Evolutionary conservation across 106 monocot genomes (phyloP).

Genomic region (Ottelia alismoides): DNA sequence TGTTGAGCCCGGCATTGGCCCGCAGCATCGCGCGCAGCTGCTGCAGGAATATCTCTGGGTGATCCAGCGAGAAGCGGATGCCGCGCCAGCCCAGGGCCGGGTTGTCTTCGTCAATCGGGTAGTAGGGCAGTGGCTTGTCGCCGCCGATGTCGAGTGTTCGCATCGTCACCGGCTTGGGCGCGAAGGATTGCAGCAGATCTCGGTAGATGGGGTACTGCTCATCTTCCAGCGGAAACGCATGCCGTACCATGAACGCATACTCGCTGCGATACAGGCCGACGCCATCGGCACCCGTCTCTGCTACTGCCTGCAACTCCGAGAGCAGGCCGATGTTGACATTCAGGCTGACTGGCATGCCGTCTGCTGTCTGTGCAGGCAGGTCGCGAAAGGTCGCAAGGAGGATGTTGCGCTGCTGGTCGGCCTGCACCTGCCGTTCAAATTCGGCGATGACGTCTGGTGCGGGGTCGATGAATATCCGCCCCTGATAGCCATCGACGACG

Average conservation of each 20-base stretch:
- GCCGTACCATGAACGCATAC: background rate
- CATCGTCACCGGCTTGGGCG: background rate
- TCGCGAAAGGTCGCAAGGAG: background rate
- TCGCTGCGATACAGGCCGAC: background rate
- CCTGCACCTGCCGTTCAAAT: background rate
- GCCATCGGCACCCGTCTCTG: too few species aligned
- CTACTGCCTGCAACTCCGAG: background rate
- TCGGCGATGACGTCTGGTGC: background rate
- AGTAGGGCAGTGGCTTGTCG: background rate
- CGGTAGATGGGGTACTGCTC: background rate
- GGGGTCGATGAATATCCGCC: background rate
- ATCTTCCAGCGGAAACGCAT: background rate
- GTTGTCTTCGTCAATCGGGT: too few species aligned
- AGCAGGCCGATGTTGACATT: background rate
- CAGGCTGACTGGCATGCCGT: background rate
- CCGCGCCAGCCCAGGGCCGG: too few species aligned
- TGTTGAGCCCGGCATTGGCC: too few species aligned
- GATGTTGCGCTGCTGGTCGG: background rate
- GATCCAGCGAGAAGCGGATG: too few species aligned
- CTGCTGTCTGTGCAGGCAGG: background rate
- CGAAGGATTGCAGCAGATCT: background rate
- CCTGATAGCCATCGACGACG: background rate
- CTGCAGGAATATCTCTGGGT: too few species aligned
- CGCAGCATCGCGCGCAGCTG: too few species aligned
- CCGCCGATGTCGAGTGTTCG: background rate